phyloP scores from a whole-genome alignment of 2,329 filamentous ascomycete genomes.

The Diaporthe citri region DNA sequence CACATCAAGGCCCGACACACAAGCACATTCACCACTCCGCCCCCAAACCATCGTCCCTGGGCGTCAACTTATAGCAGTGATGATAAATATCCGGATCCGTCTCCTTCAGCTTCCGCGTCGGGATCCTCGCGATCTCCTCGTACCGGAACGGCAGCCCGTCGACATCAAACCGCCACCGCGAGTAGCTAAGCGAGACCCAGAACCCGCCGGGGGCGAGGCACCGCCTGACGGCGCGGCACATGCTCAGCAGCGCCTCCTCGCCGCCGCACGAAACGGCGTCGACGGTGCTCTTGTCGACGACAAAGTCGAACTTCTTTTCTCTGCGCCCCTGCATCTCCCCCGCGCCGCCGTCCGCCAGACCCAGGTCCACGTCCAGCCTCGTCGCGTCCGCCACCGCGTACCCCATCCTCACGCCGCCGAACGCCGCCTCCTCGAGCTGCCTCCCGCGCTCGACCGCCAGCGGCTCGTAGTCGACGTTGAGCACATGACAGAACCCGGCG shows the following conservation, averaged over 20 bases:
- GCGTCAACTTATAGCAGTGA: constrained; percentile 59
- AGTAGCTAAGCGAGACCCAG: constrained; percentile 65
- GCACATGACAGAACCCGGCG: constrained; percentile 57
- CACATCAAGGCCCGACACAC: not conserved
- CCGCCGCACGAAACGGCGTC: constrained; percentile 63
- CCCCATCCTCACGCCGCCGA: constrained; percentile 58
- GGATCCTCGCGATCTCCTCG: constrained; percentile 56
- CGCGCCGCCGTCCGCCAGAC: not conserved
- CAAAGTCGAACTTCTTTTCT: constrained; percentile 52
- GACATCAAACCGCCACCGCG: constrained; percentile 55
- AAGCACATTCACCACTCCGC: not conserved
- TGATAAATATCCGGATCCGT: constrained; percentile 61
- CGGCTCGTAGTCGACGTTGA: constrained; percentile 65
- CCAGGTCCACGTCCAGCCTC: constrained; percentile 45
- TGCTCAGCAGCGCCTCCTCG: constrained; percentile 51
- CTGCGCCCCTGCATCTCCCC: not conserved
- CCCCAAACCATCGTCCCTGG: constrained; percentile 38
- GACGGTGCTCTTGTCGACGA: constrained; percentile 63
- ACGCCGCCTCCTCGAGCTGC: constrained; percentile 54
- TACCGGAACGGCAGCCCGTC: constrained; percentile 56
- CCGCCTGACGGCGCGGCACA: constrained; percentile 53
- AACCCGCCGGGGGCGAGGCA: constrained; percentile 53
- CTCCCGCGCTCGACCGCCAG: constrained; percentile 59
- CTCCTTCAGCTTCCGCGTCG: constrained; percentile 54
- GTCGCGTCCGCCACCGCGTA: constrained; percentile 62